These are phyloP conservation scores for Dryas integrifolia DNA, from an alignment of 331 rosid species.

Conservation along the genomic window DNA sequence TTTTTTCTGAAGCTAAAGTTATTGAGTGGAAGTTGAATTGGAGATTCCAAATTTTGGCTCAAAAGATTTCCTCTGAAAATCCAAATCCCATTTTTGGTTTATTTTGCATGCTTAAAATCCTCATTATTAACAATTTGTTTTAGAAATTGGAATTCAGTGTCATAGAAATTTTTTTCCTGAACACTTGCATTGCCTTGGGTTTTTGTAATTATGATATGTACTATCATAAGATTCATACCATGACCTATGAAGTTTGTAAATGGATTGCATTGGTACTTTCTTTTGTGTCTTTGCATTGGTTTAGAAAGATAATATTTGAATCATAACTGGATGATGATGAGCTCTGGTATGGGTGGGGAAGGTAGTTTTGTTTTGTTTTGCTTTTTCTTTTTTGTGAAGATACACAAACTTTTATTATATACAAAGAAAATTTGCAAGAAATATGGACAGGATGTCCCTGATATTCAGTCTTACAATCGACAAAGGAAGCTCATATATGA, in stretches of 20 bases:
- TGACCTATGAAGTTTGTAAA: not conserved
- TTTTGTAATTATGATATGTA: not conserved
- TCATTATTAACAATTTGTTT: no score
- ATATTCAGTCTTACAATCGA: not conserved
- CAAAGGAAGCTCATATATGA: not conserved
- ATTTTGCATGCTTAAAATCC: not conserved
- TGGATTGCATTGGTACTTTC: not conserved
- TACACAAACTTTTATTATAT: not conserved
- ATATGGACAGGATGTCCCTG: not conserved
- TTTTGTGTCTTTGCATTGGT: not conserved
- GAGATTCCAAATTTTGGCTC: not conserved
- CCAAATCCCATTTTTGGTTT: not conserved
- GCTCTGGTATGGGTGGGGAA: not conserved
- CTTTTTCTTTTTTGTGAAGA: not conserved
- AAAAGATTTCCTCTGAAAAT: not conserved
- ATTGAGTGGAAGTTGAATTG: not conserved
- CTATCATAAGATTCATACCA: not conserved
- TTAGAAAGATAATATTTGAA: not conserved
- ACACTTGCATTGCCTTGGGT: not conserved
- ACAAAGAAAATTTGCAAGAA: not conserved
- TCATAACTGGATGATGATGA: not conserved
- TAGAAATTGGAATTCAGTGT: not conserved
- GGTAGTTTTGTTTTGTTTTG: no score
- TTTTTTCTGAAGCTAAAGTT: conserved; percentile 8
- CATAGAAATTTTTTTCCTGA: not conserved